Evolutionary conservation across 2,329 filamentous ascomycete species (phyloP).

Genomic region (Colletotrichum agaves): DNA sequence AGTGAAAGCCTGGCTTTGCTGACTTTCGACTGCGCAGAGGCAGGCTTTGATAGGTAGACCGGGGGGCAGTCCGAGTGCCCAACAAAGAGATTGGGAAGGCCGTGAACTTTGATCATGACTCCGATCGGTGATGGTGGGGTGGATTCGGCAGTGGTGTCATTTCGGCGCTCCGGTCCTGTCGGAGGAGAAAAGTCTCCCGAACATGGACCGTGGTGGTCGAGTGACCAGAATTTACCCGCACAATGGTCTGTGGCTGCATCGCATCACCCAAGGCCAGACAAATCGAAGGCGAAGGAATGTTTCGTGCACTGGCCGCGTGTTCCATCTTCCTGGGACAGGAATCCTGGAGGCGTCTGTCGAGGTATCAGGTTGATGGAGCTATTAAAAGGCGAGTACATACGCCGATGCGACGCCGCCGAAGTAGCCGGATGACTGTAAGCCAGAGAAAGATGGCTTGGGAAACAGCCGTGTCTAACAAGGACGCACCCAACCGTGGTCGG

Average conservation of each 20-base stretch:
- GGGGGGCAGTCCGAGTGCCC: not conserved
- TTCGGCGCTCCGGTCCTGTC: slow-evolving; percentile 4
- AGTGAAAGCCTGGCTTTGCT: not conserved
- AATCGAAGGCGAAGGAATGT: not conserved
- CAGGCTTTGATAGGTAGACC: not conserved
- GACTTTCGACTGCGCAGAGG: not conserved
- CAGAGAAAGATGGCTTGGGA: not conserved
- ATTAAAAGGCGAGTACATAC: not conserved
- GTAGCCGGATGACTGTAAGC: not conserved
- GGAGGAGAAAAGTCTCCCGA: not conserved
- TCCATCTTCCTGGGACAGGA: slow-evolving; percentile 10
- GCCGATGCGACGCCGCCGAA: not conserved
- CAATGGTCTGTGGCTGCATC: not conserved
- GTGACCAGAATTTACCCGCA: not conserved
- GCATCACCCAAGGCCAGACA: not conserved
- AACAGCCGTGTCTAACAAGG: not conserved
- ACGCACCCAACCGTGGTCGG: not conserved
- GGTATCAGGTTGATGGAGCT: not conserved
- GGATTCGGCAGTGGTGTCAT: slow-evolving; percentile 4
- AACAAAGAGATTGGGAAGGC: not conserved
- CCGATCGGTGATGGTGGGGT: not conserved
- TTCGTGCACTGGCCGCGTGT: slow-evolving; percentile 4
- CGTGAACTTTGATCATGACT: not conserved
- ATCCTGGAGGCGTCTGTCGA: slow-evolving; percentile 10
- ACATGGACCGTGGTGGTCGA: no score